Base-by-base conservation (phyloP, 208 protist species). In the Porcisia deanei region DNA sequence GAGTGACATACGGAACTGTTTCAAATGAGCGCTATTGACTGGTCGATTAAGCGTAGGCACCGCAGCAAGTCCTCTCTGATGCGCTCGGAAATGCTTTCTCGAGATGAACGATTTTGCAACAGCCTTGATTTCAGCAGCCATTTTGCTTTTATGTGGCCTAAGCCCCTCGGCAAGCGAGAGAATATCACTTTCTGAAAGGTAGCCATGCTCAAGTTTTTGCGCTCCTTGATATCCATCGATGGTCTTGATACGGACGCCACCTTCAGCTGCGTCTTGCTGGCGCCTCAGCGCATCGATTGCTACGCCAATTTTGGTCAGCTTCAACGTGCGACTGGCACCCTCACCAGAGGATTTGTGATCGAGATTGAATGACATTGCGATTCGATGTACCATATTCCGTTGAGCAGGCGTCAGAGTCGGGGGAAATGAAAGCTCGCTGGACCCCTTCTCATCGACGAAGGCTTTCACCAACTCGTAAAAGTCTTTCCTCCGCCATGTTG, bases 221-320 rank as follows among this genome's bases (percentile, higher is more conserved):
- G 88, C 91, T 22, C 93, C 91, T 83, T 94, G 91, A 77, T 88
- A 95, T 6, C 89, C 90, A 60, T 94, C 87, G 16, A 91, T 90
- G 20, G 82, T 91, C 70, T 93, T 91, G 22, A 90, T 81, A 1
- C 88, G 66, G 57, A 82, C 71, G 25, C 87, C 87, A 49, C 70
- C 34, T 20, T 77, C 82, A 16, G 87, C 87, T 1, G 87, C 79
- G 4, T 87, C 72, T 45, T 82, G 76, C 71, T 77, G 80, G 10
- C 81, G 61, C 59, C 85, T 80, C 67, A 85, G 18, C 45, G 82
- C 73, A 47, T 79, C 80, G 0, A 81, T 75, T 8, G 68, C 59
- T 20, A 65, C 82, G 8, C 81, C 79, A 45, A 88, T 78, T 79
- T 97, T 97, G 34, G 74, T 89, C 39, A 97, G 70, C 45, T 80